These are phyloP conservation scores for Micractinium conductrix DNA, from an alignment of 139 green algal species.

Conservation along the genomic window DNA sequence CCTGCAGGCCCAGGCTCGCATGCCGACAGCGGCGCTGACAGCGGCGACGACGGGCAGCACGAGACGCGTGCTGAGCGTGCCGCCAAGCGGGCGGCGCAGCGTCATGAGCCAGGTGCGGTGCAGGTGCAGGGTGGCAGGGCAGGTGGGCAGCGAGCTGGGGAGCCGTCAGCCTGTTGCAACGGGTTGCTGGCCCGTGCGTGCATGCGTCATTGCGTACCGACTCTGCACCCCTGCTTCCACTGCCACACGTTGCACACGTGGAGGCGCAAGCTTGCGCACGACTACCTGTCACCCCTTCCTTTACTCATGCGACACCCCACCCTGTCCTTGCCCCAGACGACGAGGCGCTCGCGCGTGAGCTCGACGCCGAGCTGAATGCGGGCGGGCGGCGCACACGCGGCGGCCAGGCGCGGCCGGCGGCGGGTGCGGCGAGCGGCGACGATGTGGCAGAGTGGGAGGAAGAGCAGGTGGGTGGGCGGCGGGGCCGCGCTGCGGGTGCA, in stretches of 20 bases:
- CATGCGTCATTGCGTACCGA: too few species aligned
- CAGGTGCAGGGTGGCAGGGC: not conserved
- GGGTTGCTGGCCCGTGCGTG: not conserved
- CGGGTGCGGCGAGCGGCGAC: not conserved
- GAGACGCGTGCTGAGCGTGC: constrained; percentile 18
- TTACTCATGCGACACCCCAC: not conserved
- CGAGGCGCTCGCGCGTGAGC: constrained; percentile 19
- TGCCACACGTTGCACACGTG: not conserved
- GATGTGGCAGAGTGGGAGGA: not conserved
- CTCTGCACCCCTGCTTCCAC: too few species aligned
- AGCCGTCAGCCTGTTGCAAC: not conserved
- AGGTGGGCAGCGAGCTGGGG: not conserved
- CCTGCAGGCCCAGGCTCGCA: constrained; percentile 5
- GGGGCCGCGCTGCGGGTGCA: not conserved
- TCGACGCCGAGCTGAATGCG: constrained; percentile 39
- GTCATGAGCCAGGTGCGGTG: not conserved
- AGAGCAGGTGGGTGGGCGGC: not conserved
- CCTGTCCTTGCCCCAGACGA: not conserved
- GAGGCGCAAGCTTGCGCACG: not conserved
- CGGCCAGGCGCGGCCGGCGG: too few species aligned
- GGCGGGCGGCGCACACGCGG: not conserved
- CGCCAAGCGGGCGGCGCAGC: constrained; percentile 7
- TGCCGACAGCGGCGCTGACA: not conserved
- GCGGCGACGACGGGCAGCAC: not conserved
- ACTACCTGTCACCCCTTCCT: not conserved